Evolutionary conservation across 495 filamentous ascomycete genomes (phyloP).

Genomic region (Eremomyces bilateralis): DNA sequence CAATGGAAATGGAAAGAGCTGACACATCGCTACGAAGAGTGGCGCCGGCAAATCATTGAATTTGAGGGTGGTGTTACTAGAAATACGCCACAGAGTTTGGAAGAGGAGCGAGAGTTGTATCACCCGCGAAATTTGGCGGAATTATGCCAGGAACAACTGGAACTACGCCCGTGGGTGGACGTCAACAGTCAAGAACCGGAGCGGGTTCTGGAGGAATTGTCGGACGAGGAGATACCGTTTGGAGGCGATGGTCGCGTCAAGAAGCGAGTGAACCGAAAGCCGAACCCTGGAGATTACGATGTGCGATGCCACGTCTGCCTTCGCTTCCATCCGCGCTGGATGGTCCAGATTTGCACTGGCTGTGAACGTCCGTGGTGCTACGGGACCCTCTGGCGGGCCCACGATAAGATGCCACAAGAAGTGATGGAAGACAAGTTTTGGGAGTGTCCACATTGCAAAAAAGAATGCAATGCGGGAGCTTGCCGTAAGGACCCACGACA

Average conservation of each 20-base stretch:
- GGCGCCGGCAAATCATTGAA: slow-evolving; percentile 52
- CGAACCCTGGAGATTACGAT: too few species aligned
- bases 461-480: slow-evolving; percentile 61
- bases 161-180: slow-evolving; percentile 42
- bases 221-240: slow-evolving; percentile 18
- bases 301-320: slow-evolving; percentile 67
- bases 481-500: slow-evolving; percentile 40
- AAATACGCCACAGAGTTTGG: slow-evolving; percentile 38
- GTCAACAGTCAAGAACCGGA: slow-evolving; percentile 19
- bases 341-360: slow-evolving; percentile 50
- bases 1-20: slow-evolving; percentile 73
- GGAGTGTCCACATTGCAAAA: slow-evolving; percentile 69
- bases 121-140: slow-evolving; percentile 63
- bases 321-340: slow-evolving; percentile 54
- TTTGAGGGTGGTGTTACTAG: slow-evolving; percentile 38
- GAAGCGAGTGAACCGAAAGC: slow-evolving; percentile 29
- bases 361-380: slow-evolving; percentile 68
- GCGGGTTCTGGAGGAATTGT: slow-evolving; percentile 12
- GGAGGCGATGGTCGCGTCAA: slow-evolving; percentile 22
- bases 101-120: slow-evolving; percentile 35
- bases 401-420: slow-evolving; percentile 61
- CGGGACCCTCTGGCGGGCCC: slow-evolving; percentile 68
- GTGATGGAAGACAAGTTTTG: slow-evolving; percentile 60
- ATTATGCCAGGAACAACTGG: slow-evolving; percentile 73
- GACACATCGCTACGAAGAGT: slow-evolving; percentile 54